Percentiles rank a stretch among this genome's conserved stretches.
Conservation (phyloP, 257 asterid genomes). For the Solanum bukasovii region DNA sequence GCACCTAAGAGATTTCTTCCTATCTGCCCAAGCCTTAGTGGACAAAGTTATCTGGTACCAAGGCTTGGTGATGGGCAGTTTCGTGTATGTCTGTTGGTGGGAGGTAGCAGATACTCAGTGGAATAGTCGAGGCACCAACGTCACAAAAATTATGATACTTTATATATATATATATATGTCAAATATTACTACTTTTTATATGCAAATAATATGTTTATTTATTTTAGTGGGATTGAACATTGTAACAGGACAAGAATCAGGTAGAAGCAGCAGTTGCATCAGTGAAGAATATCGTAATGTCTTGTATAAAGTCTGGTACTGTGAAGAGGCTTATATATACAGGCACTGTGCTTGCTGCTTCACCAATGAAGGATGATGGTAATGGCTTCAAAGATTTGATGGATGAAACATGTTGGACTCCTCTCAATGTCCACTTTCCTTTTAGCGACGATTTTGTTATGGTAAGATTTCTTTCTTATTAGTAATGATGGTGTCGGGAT, state of each 20-base stretch:
- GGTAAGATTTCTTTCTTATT: not conserved
- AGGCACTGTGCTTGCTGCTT: constrained; percentile 18
- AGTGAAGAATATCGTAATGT: constrained; percentile 13
- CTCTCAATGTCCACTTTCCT: constrained; percentile 9
- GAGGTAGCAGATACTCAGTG: no score
- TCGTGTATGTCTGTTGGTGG: no score
- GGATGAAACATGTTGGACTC: constrained; percentile 41
- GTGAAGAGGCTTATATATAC: constrained; percentile 25
- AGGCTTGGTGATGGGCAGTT: no score
- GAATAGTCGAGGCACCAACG: no score
- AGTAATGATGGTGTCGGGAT: not conserved
- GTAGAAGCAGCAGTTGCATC: constrained; percentile 24
- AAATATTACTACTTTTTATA: no score
- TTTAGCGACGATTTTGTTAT: not conserved
- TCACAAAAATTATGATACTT: no score
- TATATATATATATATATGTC: no score
- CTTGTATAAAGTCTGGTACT: constrained; percentile 21
- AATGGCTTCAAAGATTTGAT: constrained; percentile 19
- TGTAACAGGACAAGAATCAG: constrained; percentile 3
- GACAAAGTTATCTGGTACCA: no score
- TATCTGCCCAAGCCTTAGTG: no score
- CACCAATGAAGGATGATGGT: constrained; percentile 24
- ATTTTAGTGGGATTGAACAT: not conserved
- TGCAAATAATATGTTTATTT: not conserved
- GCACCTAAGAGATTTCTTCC: no score